Evolutionary conservation across 2,329 filamentous ascomycete genomes (phyloP).

Genomic region (Fusarium nygamai): DNA sequence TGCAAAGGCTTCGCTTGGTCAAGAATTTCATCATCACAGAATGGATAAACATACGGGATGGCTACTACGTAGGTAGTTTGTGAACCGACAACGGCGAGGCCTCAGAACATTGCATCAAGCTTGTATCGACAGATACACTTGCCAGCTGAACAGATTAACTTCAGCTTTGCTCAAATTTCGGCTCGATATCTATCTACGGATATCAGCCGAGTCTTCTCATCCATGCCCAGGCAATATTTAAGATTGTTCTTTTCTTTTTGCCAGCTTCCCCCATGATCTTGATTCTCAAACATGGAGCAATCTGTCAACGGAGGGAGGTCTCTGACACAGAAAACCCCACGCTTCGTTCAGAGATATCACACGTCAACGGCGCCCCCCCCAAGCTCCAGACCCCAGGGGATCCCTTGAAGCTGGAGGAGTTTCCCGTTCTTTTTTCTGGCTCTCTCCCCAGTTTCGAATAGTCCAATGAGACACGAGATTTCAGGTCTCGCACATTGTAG

Average conservation of each 20-base stretch:
- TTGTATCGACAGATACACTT: neutral
- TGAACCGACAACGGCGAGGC: constrained; percentile 7
- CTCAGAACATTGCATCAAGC: neutral
- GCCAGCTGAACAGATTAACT: neutral
- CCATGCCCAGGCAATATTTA: neutral
- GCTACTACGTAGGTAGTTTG: neutral
- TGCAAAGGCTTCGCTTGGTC: neutral
- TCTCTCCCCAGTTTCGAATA: constrained; percentile 9
- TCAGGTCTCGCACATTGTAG: neutral
- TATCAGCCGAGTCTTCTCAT: constrained; percentile 11
- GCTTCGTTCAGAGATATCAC: constrained; percentile 29
- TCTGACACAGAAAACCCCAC: constrained; percentile 30
- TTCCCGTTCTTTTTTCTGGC: constrained; percentile 12
- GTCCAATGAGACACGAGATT: constrained; percentile 9
- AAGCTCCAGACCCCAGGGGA: constrained; percentile 6
- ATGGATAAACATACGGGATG: neutral
- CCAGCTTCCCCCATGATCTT: constrained; percentile 16
- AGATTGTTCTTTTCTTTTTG: neutral
- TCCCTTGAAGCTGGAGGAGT: neutral
- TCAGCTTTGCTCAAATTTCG: constrained; percentile 17
- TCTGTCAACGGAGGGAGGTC: constrained; percentile 2
- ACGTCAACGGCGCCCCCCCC: constrained; percentile 34
- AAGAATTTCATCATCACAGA: neutral
- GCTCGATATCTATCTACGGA: constrained; percentile 18
- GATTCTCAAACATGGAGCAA: constrained; percentile 6